Evolutionary conservation across 208 protist genomes (phyloP).

Genomic region (Leishmania arabica): DNA sequence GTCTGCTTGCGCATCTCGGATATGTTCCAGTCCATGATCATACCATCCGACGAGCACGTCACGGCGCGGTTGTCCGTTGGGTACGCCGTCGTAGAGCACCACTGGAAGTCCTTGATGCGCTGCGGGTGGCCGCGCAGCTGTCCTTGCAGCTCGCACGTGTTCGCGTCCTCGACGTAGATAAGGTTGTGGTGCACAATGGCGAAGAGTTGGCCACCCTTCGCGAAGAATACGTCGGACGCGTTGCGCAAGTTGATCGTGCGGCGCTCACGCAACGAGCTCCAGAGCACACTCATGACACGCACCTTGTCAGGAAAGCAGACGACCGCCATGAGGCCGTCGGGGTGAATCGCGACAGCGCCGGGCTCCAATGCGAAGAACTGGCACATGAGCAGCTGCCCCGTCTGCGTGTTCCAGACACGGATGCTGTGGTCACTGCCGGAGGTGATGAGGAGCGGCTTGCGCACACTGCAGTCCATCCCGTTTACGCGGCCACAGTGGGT

Average conservation of each 20-base stretch:
- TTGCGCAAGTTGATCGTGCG: slow-evolving; percentile 90
- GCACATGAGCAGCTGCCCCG: slow-evolving; percentile 85
- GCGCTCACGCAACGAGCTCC: slow-evolving; percentile 90
- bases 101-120: slow-evolving; percentile 87
- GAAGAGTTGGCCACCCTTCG: slow-evolving; percentile 94
- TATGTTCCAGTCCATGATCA: slow-evolving; percentile 95
- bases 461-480: slow-evolving; percentile 92
- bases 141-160: slow-evolving; percentile 91
- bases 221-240: slow-evolving; percentile 90
- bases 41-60: slow-evolving; percentile 93
- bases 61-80: slow-evolving; percentile 92
- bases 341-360: slow-evolving; percentile 93
- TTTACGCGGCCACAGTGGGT: slow-evolving; percentile 88
- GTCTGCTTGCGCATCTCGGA: slow-evolving; percentile 81
- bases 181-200: slow-evolving; percentile 93
- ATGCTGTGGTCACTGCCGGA: slow-evolving; percentile 91
- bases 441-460: slow-evolving; percentile 95
- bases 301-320: slow-evolving; percentile 95
- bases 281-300: slow-evolving; percentile 94
- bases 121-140: slow-evolving; percentile 94
- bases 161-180: slow-evolving; percentile 93
- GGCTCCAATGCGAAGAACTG: slow-evolving; percentile 89
- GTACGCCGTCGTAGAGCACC: slow-evolving; percentile 81
- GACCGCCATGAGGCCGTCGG: slow-evolving; percentile 93
- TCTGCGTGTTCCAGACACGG: slow-evolving; percentile 95